Evolutionary conservation across 2,329 filamentous ascomycete species (phyloP).

Genomic region (Aspergillus caelatus): DNA sequence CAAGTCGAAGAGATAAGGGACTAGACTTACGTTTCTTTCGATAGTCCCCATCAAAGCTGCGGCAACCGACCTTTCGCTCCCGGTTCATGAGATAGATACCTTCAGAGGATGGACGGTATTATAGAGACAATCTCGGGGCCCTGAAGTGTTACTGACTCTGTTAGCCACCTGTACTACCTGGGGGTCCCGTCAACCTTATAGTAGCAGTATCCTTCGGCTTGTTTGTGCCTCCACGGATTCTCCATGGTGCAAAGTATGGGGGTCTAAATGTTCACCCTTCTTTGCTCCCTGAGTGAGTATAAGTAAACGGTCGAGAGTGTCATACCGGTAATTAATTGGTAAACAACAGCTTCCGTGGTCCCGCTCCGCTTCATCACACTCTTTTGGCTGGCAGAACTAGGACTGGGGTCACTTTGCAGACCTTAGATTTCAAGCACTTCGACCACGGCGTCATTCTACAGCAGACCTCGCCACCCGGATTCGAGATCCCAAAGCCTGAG

Average conservation of each 20-base stretch:
- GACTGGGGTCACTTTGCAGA: constrained; percentile 85
- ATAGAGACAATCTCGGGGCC: constrained; percentile 9
- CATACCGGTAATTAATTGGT: not conserved
- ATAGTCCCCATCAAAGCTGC: constrained; percentile 73
- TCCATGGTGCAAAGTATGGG: constrained; percentile 73
- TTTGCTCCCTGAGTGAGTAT: constrained; percentile 73
- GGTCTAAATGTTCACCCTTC: constrained; percentile 95
- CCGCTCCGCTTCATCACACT: constrained; percentile 85
- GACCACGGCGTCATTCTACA: constrained; percentile 77
- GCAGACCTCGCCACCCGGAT: constrained; percentile 65
- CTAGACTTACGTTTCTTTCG: constrained; percentile 9
- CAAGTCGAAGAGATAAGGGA: not conserved
- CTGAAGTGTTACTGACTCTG: constrained; percentile 20
- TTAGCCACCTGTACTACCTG: constrained; percentile 57
- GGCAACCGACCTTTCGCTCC: constrained; percentile 66
- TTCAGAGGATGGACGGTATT: constrained; percentile 79
- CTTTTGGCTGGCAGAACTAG: constrained; percentile 63
- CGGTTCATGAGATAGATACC: constrained; percentile 74
- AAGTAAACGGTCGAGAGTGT: not conserved
- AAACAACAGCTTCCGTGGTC: constrained; percentile 69
- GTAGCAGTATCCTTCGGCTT: constrained; percentile 94
- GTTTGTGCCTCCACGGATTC: constrained; percentile 77
- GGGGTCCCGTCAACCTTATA: constrained; percentile 69
- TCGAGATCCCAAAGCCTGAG: constrained; percentile 53
- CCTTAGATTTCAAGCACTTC: constrained; percentile 73